Evolutionary conservation across 768 basidiomycete genomes (phyloP), one percentile per base, ranked within the genome.

Genomic region (Russula dissimulans): DNA sequence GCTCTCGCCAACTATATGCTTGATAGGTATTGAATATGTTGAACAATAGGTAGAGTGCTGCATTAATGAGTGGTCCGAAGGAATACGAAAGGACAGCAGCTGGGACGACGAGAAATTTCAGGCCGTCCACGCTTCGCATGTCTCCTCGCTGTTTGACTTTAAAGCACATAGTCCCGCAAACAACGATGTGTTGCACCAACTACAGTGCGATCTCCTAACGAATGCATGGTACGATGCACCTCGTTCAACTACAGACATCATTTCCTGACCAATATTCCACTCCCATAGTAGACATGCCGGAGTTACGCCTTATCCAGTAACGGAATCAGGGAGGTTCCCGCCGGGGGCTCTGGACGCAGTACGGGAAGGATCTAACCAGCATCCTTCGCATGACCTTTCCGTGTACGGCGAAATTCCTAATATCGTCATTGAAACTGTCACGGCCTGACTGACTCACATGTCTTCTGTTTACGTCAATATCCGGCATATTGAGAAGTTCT

Each of bases 61-160:
- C 45, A 53, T 59, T 15, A 44, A 59, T 14, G 58, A 59, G n/a
- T 59, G 58, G 58, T 54, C 45, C 15, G 18, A 31, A 12, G 58
- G 58, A 0, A 47, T 18, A 10, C 38, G 45, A 10, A 31, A 41
- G 7, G 45, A 54, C 6, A 32, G 45, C 11, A 17, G n/a, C n/a
- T 54, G 58, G 58, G 45, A 41, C 4, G 45, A 41, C 1, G 10
- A 22, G n/a, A 52, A 18, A 14, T 12, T 42, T 14, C 29, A 54
- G 36, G 10, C 26, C 4, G 52, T 47, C 15, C 47, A 59, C 39
- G 14, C 10, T 4, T 47, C 45, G 9, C 52, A 53, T 39, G 38
- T 54, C 11, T 18, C 44, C 12, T 54, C 58, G 31, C 36, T 59
- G 7, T 12, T 46, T n/a, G 12, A 17, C 15, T 53, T 46, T 36